These are phyloP conservation scores for Coprinellus micaceus DNA, from an alignment of 768 basidiomycete genomes.

Conservation along the genomic window DNA sequence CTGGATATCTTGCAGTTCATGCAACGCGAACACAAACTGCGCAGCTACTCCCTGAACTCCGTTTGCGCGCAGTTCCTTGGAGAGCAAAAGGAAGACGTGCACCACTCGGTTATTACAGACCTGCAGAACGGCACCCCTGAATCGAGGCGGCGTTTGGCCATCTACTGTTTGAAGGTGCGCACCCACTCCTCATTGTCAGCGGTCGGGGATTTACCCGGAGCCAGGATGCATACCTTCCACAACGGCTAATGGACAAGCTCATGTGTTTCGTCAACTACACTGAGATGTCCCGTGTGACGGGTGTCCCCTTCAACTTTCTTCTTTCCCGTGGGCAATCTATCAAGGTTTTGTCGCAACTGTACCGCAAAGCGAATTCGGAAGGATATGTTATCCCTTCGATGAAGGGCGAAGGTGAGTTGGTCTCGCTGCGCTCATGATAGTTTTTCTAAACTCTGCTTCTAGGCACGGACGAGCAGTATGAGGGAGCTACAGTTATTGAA, in stretches of 20 bases:
- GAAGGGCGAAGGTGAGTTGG: conserved; percentile 71
- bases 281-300: conserved; percentile 99
- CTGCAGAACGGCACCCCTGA: conserved; percentile 96
- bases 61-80: conserved; percentile 97
- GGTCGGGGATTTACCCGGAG: no score
- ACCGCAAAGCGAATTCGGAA: conserved; percentile 86
- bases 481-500: conserved; percentile 98
- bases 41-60: conserved; percentile 95
- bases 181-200: background rate
- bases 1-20: conserved; percentile 96
- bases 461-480: conserved; percentile 95
- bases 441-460: background rate
- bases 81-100: conserved; percentile 99
- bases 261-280: conserved; percentile 99
- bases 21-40: conserved; percentile 96
- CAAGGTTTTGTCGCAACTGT: conserved; percentile 96
- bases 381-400: conserved; percentile 85
- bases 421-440: conserved; percentile 3
- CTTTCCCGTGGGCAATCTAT: conserved; percentile 95
- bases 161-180: conserved; percentile 92
- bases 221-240: conserved; percentile 99
- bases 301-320: conserved; percentile 98
- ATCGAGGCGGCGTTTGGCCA: conserved; percentile 86
- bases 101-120: conserved; percentile 97
- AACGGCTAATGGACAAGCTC: conserved; percentile 91